Conservation (phyloP, 768 basidiomycete species). For the Roridomyces roridus region DNA sequence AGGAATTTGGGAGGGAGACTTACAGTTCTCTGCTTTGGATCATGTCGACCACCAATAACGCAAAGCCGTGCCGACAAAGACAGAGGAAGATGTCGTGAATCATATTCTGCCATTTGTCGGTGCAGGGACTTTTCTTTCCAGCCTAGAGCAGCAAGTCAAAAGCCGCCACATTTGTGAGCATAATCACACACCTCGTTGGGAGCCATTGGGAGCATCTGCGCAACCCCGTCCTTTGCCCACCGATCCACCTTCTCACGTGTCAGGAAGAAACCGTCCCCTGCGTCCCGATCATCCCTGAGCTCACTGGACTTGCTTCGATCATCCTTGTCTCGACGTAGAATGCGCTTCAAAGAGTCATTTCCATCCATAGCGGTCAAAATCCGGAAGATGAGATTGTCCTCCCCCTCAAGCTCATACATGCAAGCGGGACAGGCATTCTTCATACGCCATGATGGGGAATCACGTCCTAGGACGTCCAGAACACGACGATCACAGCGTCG, state of each 20-base stretch:
- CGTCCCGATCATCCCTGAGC: neutral
- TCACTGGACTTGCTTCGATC: too few relatives aligned
- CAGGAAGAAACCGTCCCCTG: neutral
- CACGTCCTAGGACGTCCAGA: neutral
- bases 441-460: neutral
- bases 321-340: neutral
- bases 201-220: neutral
- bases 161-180: too few relatives aligned
- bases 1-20: constrained; percentile 21
- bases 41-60: constrained; percentile 38
- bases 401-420: neutral
- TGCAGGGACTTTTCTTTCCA: too few relatives aligned
- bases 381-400: neutral
- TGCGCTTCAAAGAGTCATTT: neutral
- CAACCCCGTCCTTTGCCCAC: neutral
- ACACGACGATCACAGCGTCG: neutral
- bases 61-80: constrained; percentile 40
- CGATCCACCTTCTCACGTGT: neutral
- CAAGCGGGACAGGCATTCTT: neutral
- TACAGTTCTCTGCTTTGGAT: constrained; percentile 42
- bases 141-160: too few relatives aligned
- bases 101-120: constrained; percentile 16
- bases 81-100: constrained; percentile 38
- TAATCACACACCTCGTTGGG: neutral
- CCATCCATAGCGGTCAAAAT: neutral